These are phyloP conservation scores for Trapa bicornis DNA, from an alignment of 345 rosid species.

Conservation along the genomic window DNA sequence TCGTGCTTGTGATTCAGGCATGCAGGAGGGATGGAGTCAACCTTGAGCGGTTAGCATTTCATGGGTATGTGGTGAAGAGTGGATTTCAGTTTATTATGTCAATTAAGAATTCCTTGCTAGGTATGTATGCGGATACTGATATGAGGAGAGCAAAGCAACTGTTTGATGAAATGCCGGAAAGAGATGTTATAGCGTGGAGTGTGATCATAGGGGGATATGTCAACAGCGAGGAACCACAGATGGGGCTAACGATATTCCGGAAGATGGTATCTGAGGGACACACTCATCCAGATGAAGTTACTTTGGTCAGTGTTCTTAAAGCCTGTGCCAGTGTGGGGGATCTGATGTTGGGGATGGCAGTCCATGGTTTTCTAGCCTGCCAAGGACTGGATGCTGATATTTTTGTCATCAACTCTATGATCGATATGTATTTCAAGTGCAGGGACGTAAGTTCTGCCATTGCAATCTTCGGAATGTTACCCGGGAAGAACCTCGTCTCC, in stretches of 20 bases:
- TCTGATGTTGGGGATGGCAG: conserved; percentile 28
- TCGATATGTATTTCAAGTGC: conserved; percentile 58
- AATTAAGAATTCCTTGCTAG: conserved; percentile 43
- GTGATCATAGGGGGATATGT: conserved; percentile 43
- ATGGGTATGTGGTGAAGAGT: conserved; percentile 34
- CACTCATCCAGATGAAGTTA: conserved; percentile 39
- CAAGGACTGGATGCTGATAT: conserved; percentile 38
- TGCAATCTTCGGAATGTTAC: conserved; percentile 31
- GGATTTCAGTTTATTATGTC: conserved; percentile 33
- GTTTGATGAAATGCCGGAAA: conserved; percentile 62
- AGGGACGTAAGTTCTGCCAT: conserved; percentile 32
- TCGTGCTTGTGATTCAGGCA: conserved; percentile 46
- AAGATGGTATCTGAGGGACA: conserved; percentile 30
- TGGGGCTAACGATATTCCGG: conserved; percentile 33
- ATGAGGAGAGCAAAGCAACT: conserved; percentile 25
- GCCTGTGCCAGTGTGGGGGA: conserved; percentile 30
- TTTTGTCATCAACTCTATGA: conserved; percentile 44
- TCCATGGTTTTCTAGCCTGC: conserved; percentile 35
- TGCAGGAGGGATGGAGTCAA: conserved; percentile 17
- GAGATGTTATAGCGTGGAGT: conserved; percentile 64
- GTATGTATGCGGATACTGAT: conserved; percentile 21
- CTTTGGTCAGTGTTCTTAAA: conserved; percentile 41
- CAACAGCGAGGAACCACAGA: conserved; percentile 22
- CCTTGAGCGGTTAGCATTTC: conserved; percentile 22
- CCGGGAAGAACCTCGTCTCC: conserved; percentile 33